Conservation (phyloP, 805 yeast genomes). For the Candida pseudofarinosa region DNA sequence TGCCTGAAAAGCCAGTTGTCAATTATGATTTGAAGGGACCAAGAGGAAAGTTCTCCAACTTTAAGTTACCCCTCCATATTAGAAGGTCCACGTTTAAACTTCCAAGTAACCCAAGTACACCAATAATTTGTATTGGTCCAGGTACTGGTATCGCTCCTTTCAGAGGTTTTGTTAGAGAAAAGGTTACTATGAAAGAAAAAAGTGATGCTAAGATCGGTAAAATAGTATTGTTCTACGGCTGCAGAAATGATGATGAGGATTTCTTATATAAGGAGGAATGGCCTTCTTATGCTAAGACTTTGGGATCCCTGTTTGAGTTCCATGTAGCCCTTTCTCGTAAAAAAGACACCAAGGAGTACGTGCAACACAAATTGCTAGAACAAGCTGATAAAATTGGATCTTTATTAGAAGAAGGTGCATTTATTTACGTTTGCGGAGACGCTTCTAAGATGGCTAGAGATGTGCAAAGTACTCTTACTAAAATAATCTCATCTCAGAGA, state of each 20-base stretch:
- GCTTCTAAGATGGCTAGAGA: conserved; percentile 95
- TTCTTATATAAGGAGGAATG: conserved; percentile 87
- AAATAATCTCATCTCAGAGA: conserved; percentile 60
- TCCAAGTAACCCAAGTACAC: conserved; percentile 79
- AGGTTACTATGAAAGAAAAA: conserved; percentile 48
- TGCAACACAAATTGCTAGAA: conserved; percentile 71
- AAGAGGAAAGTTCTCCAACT: conserved; percentile 49
- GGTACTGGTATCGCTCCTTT: conserved; percentile 99
- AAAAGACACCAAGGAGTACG: conserved; percentile 55
- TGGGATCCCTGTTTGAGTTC: conserved; percentile 64
- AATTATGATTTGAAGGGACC: conserved; percentile 84
- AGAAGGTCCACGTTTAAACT: conserved; percentile 93
- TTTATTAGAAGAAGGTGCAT: conserved; percentile 66
- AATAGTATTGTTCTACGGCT: conserved; percentile 78
- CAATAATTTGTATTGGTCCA: conserved; percentile 92
- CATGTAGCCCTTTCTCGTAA: conserved; percentile 87
- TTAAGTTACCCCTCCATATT: conserved; percentile 81
- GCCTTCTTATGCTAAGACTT: conserved; percentile 61
- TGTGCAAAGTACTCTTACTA: conserved; percentile 66
- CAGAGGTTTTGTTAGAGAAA: conserved; percentile 90
- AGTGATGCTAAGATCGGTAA: conserved; percentile 52
- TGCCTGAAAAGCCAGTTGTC: conserved; percentile 40
- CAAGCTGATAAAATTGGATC: conserved; percentile 51
- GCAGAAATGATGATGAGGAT: conserved; percentile 76
- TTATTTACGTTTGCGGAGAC: conserved; percentile 94